Evolutionary conservation across 768 basidiomycete genomes (phyloP), one percentile per base, ranked within the genome.

Genomic region (Pleurotus salmoneostramineus): DNA sequence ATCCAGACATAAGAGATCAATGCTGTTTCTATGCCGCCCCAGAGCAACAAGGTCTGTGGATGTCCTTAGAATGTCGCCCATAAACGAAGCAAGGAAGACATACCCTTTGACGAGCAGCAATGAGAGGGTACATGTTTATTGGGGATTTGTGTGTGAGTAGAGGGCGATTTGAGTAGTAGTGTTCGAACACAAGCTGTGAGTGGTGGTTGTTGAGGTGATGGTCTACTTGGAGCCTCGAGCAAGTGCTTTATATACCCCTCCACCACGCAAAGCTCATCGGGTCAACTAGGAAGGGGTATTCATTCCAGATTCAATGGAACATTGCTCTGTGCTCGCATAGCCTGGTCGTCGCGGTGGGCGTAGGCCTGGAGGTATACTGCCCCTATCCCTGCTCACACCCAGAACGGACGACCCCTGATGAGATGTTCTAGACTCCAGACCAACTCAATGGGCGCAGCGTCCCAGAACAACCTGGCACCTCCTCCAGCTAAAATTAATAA

Each of bases 41-140:
- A 75, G 40, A 75, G 51, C 21, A 69, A 60, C 51, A 77, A 64
- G 36, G 69, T 71, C 75, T 75, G 50, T 15, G 47, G 32, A 12
- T 27, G 17, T 36, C 27, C 27, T 44, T 10, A 57, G 40, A 17
- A 15, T 32, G 35, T 14, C 17, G n/a, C 27, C 21, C 34, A 27
- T 14, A 47, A 45, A 7, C 7, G 4, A 12, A n/a, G 1, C 8
- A 15, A 14, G 33, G 7, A 57, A 0, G 37, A n/a, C 48, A 11
- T 37, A 56, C 51, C 52, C 37, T 48, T 15, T 43, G 51, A 33
- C 45, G 45, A 34, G 48, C 46, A 40, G 32, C 21, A 15, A 55
- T 48, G 45, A 58, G 40, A 37, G 44, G 32, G 35, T 49, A 58
- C 48, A 58, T 58, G 51, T 36, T 43, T 31, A n/a, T 55, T 43